Evolutionary conservation across 768 basidiomycete genomes (phyloP), one percentile per base, ranked within the genome.

Genomic region (Russula griseocarnosa): DNA sequence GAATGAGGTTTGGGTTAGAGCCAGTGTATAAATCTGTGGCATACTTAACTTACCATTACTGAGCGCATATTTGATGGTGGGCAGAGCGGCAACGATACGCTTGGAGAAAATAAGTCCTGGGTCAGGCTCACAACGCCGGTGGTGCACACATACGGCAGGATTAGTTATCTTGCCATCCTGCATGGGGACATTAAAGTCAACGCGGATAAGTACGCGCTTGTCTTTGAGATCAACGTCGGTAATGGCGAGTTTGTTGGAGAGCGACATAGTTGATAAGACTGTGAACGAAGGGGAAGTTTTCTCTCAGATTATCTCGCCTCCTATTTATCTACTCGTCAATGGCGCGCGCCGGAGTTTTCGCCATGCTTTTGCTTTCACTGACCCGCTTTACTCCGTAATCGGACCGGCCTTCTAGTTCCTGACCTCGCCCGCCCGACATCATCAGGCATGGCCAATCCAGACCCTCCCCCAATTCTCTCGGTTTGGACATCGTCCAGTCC

Each of bases 51-150:
- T 65, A 86, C 95, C 92, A 66, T 91, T 82, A 28, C 93, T 86
- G 66, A 98, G 80, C 18, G 96, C 94, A 78, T 94, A 94, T 76
- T 89, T 85, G 73, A 99, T 91, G 51, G 96, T 98, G 32, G 96
- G 96, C 63, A 98, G 80, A 36, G 96, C 96, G 32, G 95, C 96
- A 55, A 95, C 90, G 78, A 99, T 96, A 76, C 96, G 91, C 96
- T 98, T 73, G 20, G 47, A 30, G 32, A 24, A 46, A 36, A 51
- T 59, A 9, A 60, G 55, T 58, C 32, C 66, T 61, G 20, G 22
- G 51, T 54, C 36, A 30, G 50, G 46, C 34, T 61, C 28, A 51
- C 56, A 64, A 70, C 20, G 20, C 11, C 55, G 46, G 61, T 54
- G 46, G 49, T 55, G 63, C 32, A 59, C 50, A 80, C 94, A 67